Conservation (phyloP, 164 flowering plant species). For the Magnolia changhungtana region DNA sequence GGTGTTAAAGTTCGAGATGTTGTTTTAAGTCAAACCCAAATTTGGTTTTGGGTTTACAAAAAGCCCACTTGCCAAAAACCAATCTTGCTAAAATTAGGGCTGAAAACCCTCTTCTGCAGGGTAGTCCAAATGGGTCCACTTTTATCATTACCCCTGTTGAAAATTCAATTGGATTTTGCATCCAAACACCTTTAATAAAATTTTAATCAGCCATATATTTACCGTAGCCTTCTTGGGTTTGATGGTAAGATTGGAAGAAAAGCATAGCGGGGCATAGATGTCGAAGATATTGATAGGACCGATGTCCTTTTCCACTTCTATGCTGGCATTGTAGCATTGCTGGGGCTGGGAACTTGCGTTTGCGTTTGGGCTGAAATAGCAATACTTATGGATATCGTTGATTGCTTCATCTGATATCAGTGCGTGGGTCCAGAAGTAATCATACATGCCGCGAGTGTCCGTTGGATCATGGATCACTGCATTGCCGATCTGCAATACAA, state of each 20-base stretch:
- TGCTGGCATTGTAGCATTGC: background rate
- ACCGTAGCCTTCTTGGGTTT: conserved; percentile 40
- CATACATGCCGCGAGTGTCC: conserved; percentile 43
- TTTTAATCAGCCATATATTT: conserved; percentile 3
- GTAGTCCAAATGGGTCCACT: too few species aligned
- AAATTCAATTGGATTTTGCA: too few species aligned
- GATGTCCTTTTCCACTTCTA: background rate
- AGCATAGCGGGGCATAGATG: conserved; percentile 65
- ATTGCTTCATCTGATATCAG: conserved; percentile 46
- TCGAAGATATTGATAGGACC: conserved; percentile 50
- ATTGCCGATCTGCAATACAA: conserved; percentile 55
- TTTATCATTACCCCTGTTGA: too few species aligned
- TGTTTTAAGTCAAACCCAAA: too few species aligned
- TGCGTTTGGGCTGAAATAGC: conserved; percentile 15
- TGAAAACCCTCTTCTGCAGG: too few species aligned
- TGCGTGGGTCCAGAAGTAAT: conserved; percentile 72
- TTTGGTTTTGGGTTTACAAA: too few species aligned
- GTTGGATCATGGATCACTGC: conserved; percentile 34
- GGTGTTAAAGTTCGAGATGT: too few species aligned
- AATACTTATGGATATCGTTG: conserved; percentile 15
- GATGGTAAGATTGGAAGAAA: conserved; percentile 25
- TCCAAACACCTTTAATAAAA: too few species aligned
- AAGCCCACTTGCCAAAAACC: too few species aligned
- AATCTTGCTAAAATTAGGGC: too few species aligned
- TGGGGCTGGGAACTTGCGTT: background rate